Evolutionary conservation across 768 basidiomycete genomes (phyloP), one percentile per base, ranked within the genome.

Genomic region (Lactarius hengduanensis): DNA sequence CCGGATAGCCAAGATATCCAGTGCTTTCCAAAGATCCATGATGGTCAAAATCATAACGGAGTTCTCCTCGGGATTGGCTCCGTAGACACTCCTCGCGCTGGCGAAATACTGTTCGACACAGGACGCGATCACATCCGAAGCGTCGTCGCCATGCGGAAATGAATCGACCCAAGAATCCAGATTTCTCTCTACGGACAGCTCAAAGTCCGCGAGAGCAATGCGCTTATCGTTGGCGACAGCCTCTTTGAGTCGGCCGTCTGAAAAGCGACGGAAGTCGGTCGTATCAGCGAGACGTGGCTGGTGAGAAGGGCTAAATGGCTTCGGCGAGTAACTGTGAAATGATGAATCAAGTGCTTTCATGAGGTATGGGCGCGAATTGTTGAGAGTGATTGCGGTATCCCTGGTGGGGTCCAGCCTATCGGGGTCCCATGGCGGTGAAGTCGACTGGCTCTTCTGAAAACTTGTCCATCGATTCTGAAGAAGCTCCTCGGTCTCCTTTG

Each of bases 11-110:
- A 50, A 26, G 3, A 22, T 50, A 26, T 50, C 50, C 22, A 50
- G 22, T 0, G 78, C 80, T 3, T 80, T 74, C 83, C 84, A 84
- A 13, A 84, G 74, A 30, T 82, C 79, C 22, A 83, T 69, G 40
- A 79, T 62, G 9, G 79, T 79, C 50, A 50, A 15, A 26, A 50
- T 15, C 50, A 50, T 26, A 5, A 50, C 22, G 6, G 50, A 50
- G 22, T 69, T 53, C 9, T 66, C 20, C 45, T 66, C 70, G 4
- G 50, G 50, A 50, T 50, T 9, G 13, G 50, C 22, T 15, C 50
- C 50, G 50, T 50, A 50, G 50, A 50, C 26, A 11, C 26, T 6
- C 50, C 4, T 50, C 22, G 50, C 50, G 22, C 22, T 50, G 50
- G 22, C 11, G 28, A 61, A 54, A 22, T 63, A 63, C 30, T 63